Evolutionary conservation across 2,329 filamentous ascomycete genomes (phyloP), one percentile per base, ranked within the genome.

Genomic region (Alternaria angustiovoidea): DNA sequence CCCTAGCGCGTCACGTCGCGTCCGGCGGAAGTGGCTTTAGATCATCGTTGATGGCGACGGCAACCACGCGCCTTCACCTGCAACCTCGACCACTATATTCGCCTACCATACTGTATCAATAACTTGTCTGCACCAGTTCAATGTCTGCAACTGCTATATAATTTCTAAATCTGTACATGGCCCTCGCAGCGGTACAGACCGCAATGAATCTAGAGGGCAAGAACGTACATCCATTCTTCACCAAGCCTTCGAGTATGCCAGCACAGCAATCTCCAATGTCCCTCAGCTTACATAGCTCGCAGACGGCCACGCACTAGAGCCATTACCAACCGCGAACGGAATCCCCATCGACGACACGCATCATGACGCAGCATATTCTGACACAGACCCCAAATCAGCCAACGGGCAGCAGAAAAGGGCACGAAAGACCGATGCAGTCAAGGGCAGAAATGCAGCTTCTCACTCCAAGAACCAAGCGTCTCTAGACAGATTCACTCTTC

Each of bases 221-320:
- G 62, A 67, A 55, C 62, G 54, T 79, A 51, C 78, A 80, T 64
- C 77, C 78, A 28, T 80, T 80, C 71, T 80, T 80, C 57, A 64
- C 73, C 26, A 78, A 76, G 56, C 61, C 69, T 14, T 39, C 53
- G 3, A 70, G 74, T 76, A 68, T 52, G 69, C 30, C 11, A 26
- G 14, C 16, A 12, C 9, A 22, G 9, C 7, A 18, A 22, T 32
- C 14, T 4, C 16, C 20, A 30, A 18, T 18, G 3, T 8, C 20
- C 28, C 18, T 20, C 39, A 24, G 34, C 60, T 70, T 24, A 71
- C 39, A 9, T 7, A 2, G 22, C 16, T 0, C 18, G 2, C 48
- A 74, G 74, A 62, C 57, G 62, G 57, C 14, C 52, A 63, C 26
- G 56, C 24, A 7, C 41, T 63, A 39, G 62, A 69, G 16, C 56